Conservation (phyloP, 352 stramenopile species). For the Phytophthora ramorum region DNA sequence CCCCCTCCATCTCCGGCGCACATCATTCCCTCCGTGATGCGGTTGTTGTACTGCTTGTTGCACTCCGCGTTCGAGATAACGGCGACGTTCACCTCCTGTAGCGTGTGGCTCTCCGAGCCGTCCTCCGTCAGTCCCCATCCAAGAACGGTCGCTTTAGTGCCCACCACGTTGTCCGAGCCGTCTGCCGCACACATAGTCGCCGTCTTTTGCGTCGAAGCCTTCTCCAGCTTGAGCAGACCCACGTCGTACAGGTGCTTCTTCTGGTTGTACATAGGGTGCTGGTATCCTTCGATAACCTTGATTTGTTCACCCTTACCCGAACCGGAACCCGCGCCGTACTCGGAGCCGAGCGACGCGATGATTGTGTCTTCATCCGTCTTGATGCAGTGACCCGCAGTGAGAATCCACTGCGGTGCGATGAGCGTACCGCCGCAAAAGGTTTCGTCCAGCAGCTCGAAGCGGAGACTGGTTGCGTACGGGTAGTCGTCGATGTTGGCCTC, state of each 20-base stretch:
- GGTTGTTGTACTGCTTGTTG: conserved; percentile 60
- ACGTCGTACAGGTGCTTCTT: conserved; percentile 35
- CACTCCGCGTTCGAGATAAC: conserved; percentile 63
- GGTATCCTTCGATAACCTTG: conserved; percentile 30
- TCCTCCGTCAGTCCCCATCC: conserved; percentile 62
- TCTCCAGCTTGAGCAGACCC: conserved; percentile 37
- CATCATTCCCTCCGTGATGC: conserved; percentile 64
- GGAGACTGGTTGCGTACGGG: conserved; percentile 57
- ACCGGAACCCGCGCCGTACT: conserved; percentile 15
- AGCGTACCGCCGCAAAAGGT: conserved; percentile 70
- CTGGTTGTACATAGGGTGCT: conserved; percentile 36
- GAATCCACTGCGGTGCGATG: conserved; percentile 61
- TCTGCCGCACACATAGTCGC: conserved; percentile 47
- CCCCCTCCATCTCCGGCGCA: conserved; percentile 55
- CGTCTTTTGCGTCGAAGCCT: conserved; percentile 26
- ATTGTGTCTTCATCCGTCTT: conserved; percentile 43
- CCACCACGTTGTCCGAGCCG: conserved; percentile 52
- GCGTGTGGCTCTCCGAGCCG: conserved; percentile 24
- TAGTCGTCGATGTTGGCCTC: conserved; percentile 56
- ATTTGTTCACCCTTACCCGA: conserved; percentile 26
- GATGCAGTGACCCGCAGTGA: conserved; percentile 77
- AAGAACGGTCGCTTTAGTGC: conserved; percentile 54
- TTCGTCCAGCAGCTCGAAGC: conserved; percentile 35
- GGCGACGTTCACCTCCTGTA: conserved; percentile 59
- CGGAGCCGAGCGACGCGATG: conserved; percentile 41